Percentiles rank a stretch among this genome's conserved stretches.
Conservation (phyloP, 2,329 filamentous ascomycete genomes). For the Colletotrichum sp. region DNA sequence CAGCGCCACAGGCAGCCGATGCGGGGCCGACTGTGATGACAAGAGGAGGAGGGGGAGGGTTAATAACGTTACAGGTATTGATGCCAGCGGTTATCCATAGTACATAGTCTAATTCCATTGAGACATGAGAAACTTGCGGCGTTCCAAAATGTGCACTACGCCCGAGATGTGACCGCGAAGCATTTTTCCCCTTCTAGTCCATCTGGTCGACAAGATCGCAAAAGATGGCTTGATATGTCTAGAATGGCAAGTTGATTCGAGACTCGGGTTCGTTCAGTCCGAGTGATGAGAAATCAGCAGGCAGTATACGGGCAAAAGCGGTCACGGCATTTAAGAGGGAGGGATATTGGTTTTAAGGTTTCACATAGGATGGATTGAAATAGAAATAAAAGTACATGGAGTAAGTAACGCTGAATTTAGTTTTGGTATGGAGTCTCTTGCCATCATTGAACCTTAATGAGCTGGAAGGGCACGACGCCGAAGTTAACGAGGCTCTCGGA, state of each 20-base stretch:
- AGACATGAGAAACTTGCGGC: neutral
- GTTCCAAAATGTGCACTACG: neutral
- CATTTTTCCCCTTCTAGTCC: neutral
- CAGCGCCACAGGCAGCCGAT: neutral
- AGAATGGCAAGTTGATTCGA: neutral
- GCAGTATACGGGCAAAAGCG: neutral
- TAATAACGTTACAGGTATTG: constrained; percentile 3
- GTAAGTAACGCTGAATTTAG: neutral
- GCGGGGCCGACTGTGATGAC: neutral
- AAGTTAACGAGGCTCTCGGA: neutral
- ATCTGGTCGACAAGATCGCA: neutral
- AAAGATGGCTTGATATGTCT: neutral
- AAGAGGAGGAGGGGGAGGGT: neutral
- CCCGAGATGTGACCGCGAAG: neutral
- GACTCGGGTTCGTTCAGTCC: neutral
- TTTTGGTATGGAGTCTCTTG: neutral
- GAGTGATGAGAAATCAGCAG: neutral
- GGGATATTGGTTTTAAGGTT: neutral
- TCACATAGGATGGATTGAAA: neutral
- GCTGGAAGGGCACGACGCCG: neutral
- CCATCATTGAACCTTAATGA: neutral
- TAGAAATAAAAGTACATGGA: neutral
- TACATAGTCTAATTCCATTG: constrained; percentile 14
- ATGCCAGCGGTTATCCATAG: neutral
- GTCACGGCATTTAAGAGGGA: neutral